Percentiles rank a stretch among this genome's conserved stretches.
phyloP scores from a whole-genome alignment of 2,329 filamentous ascomycete species.

The Talaromyces islandicus region DNA sequence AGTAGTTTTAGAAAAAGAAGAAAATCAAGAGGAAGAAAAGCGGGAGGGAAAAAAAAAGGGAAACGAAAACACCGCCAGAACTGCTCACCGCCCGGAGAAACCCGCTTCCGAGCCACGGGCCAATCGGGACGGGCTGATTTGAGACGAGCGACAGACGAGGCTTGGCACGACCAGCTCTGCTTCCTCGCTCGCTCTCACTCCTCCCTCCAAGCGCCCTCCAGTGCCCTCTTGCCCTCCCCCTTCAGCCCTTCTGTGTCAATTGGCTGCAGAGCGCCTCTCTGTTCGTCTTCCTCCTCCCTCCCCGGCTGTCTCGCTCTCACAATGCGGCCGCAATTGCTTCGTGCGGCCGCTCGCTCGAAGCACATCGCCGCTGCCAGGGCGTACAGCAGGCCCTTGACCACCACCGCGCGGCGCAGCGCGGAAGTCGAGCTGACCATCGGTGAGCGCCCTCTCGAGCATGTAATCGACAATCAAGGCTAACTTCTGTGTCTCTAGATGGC shows the following conservation, averaged over 20 bases:
- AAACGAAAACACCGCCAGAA: slow-evolving; percentile 14
- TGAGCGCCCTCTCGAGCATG: slow-evolving; percentile 39
- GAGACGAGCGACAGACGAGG: slow-evolving; percentile 21
- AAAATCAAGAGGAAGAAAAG: slow-evolving; percentile 18
- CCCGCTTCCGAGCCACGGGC: slow-evolving; percentile 26
- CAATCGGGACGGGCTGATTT: slow-evolving; percentile 36
- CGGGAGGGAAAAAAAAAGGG: slow-evolving; percentile 25
- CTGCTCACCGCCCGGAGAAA: slow-evolving; percentile 19
- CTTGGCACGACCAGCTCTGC: slow-evolving; percentile 17
- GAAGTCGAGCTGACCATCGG: slow-evolving; percentile 97
- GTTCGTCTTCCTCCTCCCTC: slow-evolving; percentile 11
- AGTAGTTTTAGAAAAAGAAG: slow-evolving; percentile 43
- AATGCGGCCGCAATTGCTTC: slow-evolving; percentile 60
- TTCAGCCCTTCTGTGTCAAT: slow-evolving; percentile 10
- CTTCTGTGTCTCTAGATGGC: slow-evolving; percentile 60
- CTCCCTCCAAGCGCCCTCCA: slow-evolving; percentile 16
- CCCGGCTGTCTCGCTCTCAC: slow-evolving; percentile 27
- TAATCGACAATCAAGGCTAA: neutral
- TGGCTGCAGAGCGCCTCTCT: slow-evolving; percentile 10
- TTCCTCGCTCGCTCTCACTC: slow-evolving; percentile 19
- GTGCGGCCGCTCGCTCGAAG: slow-evolving; percentile 55
- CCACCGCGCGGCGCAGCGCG: slow-evolving; percentile 69
- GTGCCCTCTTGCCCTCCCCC: slow-evolving; percentile 16
- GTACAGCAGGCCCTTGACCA: slow-evolving; percentile 76
- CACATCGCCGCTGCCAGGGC: slow-evolving; percentile 49